Evolutionary conservation across 257 asterid genomes (phyloP).

Genomic region (Sherardia arvensis): DNA sequence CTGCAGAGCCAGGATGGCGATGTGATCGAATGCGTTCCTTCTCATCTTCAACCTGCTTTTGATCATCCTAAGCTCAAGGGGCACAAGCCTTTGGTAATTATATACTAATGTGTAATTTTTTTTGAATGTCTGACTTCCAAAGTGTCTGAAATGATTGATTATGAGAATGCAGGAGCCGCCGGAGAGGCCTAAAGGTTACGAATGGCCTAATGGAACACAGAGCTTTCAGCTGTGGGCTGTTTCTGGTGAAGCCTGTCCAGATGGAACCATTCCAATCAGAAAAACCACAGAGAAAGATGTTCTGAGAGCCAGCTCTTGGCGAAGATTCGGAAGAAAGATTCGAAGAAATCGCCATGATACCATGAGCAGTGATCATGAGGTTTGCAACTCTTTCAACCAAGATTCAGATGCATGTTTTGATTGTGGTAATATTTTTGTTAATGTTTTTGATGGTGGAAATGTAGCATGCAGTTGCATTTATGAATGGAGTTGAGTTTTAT

Average conservation of each 20-base stretch:
- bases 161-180: constrained; percentile 58
- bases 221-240: constrained; percentile 48
- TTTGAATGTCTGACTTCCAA: background rate
- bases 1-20: constrained; percentile 94
- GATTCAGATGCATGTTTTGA: background rate
- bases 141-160: background rate
- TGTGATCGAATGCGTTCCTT: constrained; percentile 55
- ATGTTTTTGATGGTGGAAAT: background rate
- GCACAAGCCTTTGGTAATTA: constrained; percentile 84
- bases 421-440: background rate
- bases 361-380: constrained; percentile 83
- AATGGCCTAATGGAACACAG: constrained; percentile 23
- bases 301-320: constrained; percentile 40
- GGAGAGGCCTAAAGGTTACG: constrained; percentile 62
- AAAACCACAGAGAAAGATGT: constrained; percentile 69
- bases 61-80: constrained; percentile 89
- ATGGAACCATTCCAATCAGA: constrained; percentile 70
- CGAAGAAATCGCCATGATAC: constrained; percentile 57
- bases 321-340: constrained; percentile 70
- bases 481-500: constrained; percentile 70
- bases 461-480: constrained; percentile 94
- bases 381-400: constrained; percentile 5
- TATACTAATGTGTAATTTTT: background rate
- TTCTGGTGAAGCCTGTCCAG: constrained; percentile 68
- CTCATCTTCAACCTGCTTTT: constrained; percentile 96